Evolutionary conservation across 2,329 filamentous ascomycete species (phyloP), one percentile per base, ranked within the genome.

Genomic region (Daldinia sp.): DNA sequence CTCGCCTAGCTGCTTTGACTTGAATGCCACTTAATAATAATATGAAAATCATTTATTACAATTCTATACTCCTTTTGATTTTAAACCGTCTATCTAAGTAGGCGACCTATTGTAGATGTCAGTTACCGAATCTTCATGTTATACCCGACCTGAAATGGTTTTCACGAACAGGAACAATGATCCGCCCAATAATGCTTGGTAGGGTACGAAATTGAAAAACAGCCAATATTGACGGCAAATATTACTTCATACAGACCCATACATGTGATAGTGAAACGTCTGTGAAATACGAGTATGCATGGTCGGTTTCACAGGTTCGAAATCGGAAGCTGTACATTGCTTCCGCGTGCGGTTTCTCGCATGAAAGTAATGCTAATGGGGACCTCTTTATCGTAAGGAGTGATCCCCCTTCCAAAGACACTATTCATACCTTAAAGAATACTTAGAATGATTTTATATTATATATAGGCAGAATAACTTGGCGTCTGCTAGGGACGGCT

Each of bases 261-360:
- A 18, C 28, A 51, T 51, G 15, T 1, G 48, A 18, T n/a, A 18
- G 26, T 51, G 26, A 26, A 51, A 51, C 48, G 13, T 51, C n/a
- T 51, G 48, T 53, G 48, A 18, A n/a, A 53, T 53, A 2, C 7
- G 48, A 53, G 15, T 18, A 53, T 18, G 48, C n/a, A 53, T 35
- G 15, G 6, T 18, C 15, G 2, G 48, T 53, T 53, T 10, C 48
- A 53, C 48, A 4, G 15, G 18, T 35, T 53, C 23, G 48, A 35
- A 53, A 20, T 53, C n/a, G 48, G 48, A 53, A 20, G 26, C 48
- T 20, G 12, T 53, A 20, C 9, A 10, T 10, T 33, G 48, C 48
- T 30, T 53, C 30, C 48, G 28, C 48, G 48, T 30, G 30, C 48
- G 48, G 48, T 28, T 53, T 20, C 48, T 53, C 48, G 28, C 48